Percentiles rank a stretch among this genome's conserved stretches.
Conservation (phyloP, 805 yeast genomes). For the Nakazawaea ernobii region DNA sequence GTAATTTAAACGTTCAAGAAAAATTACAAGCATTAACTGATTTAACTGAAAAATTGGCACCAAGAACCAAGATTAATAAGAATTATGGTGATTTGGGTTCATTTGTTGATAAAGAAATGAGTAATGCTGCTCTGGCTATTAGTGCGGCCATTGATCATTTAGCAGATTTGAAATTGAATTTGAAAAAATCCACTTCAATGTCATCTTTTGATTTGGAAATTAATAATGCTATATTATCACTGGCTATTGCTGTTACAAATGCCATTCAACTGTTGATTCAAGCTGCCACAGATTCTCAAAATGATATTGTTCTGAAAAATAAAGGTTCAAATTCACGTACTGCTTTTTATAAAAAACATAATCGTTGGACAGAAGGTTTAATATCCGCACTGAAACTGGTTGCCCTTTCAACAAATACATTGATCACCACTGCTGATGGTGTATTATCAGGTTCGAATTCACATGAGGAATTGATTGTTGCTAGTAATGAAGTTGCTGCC, state of each 20-base stretch:
- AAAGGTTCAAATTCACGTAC: slow-evolving; percentile 60
- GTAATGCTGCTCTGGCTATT: slow-evolving; percentile 65
- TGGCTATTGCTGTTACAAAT: slow-evolving; percentile 75
- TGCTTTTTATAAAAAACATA: slow-evolving; percentile 80
- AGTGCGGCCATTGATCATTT: slow-evolving; percentile 59
- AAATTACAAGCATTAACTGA: slow-evolving; percentile 52
- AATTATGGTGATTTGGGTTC: slow-evolving; percentile 55
- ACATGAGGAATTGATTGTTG: slow-evolving; percentile 81
- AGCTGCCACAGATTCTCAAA: slow-evolving; percentile 76
- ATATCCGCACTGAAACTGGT: slow-evolving; percentile 86
- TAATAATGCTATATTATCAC: slow-evolving; percentile 69
- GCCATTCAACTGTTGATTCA: slow-evolving; percentile 67
- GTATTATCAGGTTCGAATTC: slow-evolving; percentile 58
- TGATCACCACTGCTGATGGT: slow-evolving; percentile 84
- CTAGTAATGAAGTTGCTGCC: slow-evolving; percentile 88
- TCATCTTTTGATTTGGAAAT: slow-evolving; percentile 58
- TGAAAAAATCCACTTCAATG: slow-evolving; percentile 43
- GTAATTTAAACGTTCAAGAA: slow-evolving; percentile 71
- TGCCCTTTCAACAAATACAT: slow-evolving; percentile 74
- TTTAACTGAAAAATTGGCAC: slow-evolving; percentile 52
- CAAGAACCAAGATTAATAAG: slow-evolving; percentile 26
- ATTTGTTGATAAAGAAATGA: slow-evolving; percentile 68
- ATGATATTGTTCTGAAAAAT: slow-evolving; percentile 72
- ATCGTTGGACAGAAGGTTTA: slow-evolving; percentile 91
- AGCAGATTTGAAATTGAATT: slow-evolving; percentile 36